These are phyloP conservation scores for Scutellaria galericulata DNA, from an alignment of 257 asterid species.

Conservation along the genomic window DNA sequence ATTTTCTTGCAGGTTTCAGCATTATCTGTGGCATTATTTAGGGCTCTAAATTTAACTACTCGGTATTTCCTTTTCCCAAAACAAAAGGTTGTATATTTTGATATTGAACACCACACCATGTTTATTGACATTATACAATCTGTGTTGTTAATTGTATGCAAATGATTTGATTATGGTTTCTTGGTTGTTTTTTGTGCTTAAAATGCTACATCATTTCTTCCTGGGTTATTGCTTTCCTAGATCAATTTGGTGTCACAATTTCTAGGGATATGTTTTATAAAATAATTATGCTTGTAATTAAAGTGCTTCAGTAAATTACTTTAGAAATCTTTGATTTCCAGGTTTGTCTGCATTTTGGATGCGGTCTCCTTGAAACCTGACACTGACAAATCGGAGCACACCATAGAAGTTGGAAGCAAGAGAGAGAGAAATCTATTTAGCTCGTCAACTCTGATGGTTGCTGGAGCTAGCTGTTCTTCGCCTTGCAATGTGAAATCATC, in stretches of 20 bases:
- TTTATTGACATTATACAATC: constrained; percentile 3
- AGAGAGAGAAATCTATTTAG: constrained; percentile 60
- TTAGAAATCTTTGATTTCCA: constrained; percentile 39
- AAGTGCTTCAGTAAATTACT: neutral
- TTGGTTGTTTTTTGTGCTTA: constrained; percentile 20
- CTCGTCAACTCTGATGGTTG: constrained; percentile 87
- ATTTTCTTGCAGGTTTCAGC: constrained; percentile 78
- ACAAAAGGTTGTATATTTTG: constrained; percentile 17
- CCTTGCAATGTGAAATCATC: constrained; percentile 41
- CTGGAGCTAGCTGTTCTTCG: constrained; percentile 62
- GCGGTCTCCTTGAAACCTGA: constrained; percentile 85
- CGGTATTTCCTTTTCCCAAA: constrained; percentile 51
- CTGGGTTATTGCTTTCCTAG: constrained; percentile 15
- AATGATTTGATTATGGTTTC: constrained; percentile 18
- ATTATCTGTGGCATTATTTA: constrained; percentile 78
- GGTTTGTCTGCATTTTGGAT: constrained; percentile 86
- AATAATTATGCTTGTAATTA: constrained; percentile 18
- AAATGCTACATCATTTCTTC: neutral
- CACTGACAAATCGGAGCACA: constrained; percentile 56
- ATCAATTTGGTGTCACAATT: constrained; percentile 9
- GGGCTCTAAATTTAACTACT: constrained; percentile 86
- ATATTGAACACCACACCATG: constrained; percentile 19
- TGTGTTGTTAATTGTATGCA: constrained; percentile 8
- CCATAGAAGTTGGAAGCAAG: constrained; percentile 44
- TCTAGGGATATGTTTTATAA: constrained; percentile 9